A percentile compares a stretch with the other conserved stretches of the same genome.
Conservation (phyloP, 495 filamentous ascomycete species). For the Glarea lozoyensis region DNA sequence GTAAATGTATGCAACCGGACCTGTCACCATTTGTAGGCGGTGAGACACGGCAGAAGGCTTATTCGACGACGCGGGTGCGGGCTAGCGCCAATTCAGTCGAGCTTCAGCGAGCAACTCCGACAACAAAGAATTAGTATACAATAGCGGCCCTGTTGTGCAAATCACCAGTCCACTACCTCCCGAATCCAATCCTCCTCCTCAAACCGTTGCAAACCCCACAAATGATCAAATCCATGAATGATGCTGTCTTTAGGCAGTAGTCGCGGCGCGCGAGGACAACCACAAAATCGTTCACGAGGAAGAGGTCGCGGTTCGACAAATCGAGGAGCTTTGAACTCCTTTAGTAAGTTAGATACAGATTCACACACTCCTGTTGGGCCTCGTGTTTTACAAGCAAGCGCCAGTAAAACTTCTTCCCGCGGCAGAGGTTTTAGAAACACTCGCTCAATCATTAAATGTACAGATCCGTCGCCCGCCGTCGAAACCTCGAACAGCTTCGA, state of each 20-base stretch:
- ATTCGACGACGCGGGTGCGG: no score
- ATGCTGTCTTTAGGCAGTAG: slow-evolving; percentile 16
- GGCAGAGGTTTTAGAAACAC: slow-evolving; percentile 5
- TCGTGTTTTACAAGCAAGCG: slow-evolving; percentile 3
- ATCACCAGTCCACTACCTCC: not conserved
- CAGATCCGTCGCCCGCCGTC: slow-evolving; percentile 2
- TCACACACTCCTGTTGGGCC: slow-evolving; percentile 2
- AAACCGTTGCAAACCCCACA: slow-evolving; percentile 13
- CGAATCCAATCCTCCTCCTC: slow-evolving; percentile 7
- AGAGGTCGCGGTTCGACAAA: slow-evolving; percentile 18
- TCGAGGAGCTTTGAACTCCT: slow-evolving; percentile 21
- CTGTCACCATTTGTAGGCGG: no score
- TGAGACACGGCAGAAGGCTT: no score
- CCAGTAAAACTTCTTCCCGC: slow-evolving; percentile 2
- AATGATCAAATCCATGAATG: slow-evolving; percentile 19
- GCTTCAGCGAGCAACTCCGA: no score
- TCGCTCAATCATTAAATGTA: slow-evolving; percentile 8
- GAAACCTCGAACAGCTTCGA: slow-evolving; percentile 16
- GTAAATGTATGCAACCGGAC: no score
- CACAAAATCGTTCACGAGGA: slow-evolving; percentile 15
- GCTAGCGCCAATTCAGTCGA: no score
- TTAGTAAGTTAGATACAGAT: slow-evolving; percentile 14
- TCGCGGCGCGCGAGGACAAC: slow-evolving; percentile 10
- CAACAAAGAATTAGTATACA: slow-evolving; percentile 9
- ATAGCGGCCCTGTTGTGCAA: no score